Evolutionary conservation across 192 early-diverging fungal species (phyloP).

Genomic region (Coemansia asiatica): DNA sequence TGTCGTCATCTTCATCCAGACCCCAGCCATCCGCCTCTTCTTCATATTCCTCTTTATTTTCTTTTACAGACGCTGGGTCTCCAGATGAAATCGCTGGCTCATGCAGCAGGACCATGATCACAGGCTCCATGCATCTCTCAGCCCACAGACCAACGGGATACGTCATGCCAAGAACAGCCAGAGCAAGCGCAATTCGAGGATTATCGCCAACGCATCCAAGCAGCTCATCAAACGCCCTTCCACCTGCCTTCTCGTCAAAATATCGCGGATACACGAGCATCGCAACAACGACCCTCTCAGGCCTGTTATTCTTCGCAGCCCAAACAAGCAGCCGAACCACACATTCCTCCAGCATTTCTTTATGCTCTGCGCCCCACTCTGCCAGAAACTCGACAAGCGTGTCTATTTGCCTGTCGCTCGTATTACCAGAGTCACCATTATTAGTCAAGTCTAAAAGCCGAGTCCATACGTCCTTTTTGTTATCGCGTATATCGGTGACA

Average conservation of each 20-base stretch:
- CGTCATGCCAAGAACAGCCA: constrained; percentile 25
- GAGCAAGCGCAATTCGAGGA: constrained; percentile 15
- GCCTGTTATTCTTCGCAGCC: constrained; percentile 11
- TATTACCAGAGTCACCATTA: neutral
- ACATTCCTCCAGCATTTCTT: constrained; percentile 11
- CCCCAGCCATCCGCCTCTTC: constrained; percentile 30
- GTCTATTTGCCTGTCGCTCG: constrained; percentile 14
- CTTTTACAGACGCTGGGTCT: neutral
- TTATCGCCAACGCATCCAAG: neutral
- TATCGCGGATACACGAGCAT: constrained; percentile 1
- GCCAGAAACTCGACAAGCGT: constrained; percentile 22
- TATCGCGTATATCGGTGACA: no score
- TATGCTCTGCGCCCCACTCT: constrained; percentile 15
- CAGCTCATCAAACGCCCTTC: constrained; percentile 10
- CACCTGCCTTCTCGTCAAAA: constrained; percentile 8
- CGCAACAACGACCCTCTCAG: constrained; percentile 10
- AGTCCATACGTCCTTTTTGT: no score
- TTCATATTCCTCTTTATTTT: neutral
- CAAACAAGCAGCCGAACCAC: constrained; percentile 19
- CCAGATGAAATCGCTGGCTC: constrained; percentile 4
- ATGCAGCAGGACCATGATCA: constrained; percentile 1
- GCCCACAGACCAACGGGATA: constrained; percentile 30
- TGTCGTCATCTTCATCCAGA: constrained; percentile 32
- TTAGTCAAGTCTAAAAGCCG: neutral
- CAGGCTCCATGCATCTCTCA: constrained; percentile 32